Evolutionary conservation across 805 yeast species (phyloP), one percentile per base, ranked within the genome.

Genomic region (Saitoella complicata): DNA sequence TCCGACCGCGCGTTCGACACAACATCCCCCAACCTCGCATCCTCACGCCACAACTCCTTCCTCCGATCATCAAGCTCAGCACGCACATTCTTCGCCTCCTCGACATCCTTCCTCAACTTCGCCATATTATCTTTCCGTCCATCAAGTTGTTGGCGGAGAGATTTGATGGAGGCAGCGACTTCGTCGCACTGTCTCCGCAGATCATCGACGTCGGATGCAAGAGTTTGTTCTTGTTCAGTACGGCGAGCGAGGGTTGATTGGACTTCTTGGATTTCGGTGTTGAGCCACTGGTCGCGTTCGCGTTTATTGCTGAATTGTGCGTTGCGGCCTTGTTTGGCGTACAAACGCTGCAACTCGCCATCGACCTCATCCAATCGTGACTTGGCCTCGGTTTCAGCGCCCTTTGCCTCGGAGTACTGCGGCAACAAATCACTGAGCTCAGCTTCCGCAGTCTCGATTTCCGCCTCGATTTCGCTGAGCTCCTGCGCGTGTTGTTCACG

Each of bases 1-100:
- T 78, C 82, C 40, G 72, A 72, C 7, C 65, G 63, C 8, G 76
- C 61, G 2, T 79, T 70, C 38, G 73, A 78, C 8, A 68, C 56
- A 10, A 75, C 62, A n/a, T 80, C 70, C 48, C 71, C 72, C 37
- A 71, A 60, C 52, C 75, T 75, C 41, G 81, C 75, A 52, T 84
- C 91, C 21, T 78, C 76, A 55, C 95, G 72, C 94, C 94, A 84
- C 7, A 79, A 61, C 6, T 61, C 62, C 55, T 81, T 85, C 53
- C 93, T 72, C 48, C 74, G 69, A 53, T 85, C 94, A 8, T 72
- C 68, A 31, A 75, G 65, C 2, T 56, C 60, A 36, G 53, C 58
- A 5, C 57, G 53, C 11, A 39, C 39, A 13, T 35, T 44, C 36
- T 43, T 45, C 33, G 51, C 53, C 4, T 41, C 50, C 1, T 49